Evolutionary conservation across 805 yeast genomes (phyloP).

Genomic region (Myxozyma neglecta): DNA sequence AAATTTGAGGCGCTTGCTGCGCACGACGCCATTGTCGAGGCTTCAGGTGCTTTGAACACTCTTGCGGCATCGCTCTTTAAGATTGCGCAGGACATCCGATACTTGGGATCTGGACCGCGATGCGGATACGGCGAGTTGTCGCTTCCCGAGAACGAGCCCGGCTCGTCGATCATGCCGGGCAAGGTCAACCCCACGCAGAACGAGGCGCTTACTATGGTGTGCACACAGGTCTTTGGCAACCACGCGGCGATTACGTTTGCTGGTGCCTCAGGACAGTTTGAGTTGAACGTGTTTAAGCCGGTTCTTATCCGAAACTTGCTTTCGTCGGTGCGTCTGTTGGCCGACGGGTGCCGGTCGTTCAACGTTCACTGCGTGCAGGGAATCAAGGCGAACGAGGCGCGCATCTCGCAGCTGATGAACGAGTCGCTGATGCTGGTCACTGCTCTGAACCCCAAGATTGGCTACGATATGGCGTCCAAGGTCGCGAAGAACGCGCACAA

Average conservation of each 20-base stretch:
- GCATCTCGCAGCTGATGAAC: constrained; percentile 82
- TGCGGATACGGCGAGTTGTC: constrained; percentile 97
- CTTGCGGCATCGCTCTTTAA: constrained; percentile 90
- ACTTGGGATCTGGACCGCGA: constrained; percentile 98
- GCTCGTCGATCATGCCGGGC: constrained; percentile 99
- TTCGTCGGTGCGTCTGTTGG: constrained; percentile 80
- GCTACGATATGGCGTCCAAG: constrained; percentile 96
- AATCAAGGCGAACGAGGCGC: constrained; percentile 81
- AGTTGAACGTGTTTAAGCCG: constrained; percentile 95
- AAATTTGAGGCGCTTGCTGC: constrained; percentile 99
- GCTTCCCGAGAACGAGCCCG: constrained; percentile 98
- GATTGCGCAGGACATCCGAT: constrained; percentile 97
- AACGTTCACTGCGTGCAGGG: constrained; percentile 95
- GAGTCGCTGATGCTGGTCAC: constrained; percentile 98
- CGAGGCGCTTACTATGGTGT: constrained; percentile 98
- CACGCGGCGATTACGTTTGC: constrained; percentile 92
- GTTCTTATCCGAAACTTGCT: constrained; percentile 88
- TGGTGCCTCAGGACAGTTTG: constrained; percentile 98
- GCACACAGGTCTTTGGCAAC: constrained; percentile 97
- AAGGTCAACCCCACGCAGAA: constrained; percentile 99
- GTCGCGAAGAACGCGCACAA: constrained; percentile 98
- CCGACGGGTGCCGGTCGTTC: constrained; percentile 88
- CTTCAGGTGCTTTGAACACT: constrained; percentile 95
- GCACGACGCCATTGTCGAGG: constrained; percentile 97
- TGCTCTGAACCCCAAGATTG: constrained; percentile 97